phyloP scores from a whole-genome alignment of 164 flowering plant species.

The Berberis vulgaris region DNA sequence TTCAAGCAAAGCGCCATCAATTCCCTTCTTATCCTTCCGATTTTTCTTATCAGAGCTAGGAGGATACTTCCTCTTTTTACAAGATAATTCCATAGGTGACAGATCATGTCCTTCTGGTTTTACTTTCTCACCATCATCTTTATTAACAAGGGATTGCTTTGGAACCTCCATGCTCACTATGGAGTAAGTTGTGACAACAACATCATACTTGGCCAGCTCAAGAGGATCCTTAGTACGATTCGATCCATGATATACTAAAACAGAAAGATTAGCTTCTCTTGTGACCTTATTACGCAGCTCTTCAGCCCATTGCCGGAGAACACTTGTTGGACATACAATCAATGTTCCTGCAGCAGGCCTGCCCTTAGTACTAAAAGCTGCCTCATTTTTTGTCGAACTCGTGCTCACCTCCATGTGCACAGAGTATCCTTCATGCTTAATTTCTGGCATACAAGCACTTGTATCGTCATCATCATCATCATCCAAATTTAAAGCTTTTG shows the following conservation, averaged over 20 bases:
- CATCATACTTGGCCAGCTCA: slow-evolving; percentile 85
- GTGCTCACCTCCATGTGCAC: slow-evolving; percentile 10
- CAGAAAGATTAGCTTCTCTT: slow-evolving; percentile 61
- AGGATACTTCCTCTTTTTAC: slow-evolving; percentile 57
- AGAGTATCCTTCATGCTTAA: slow-evolving; percentile 17
- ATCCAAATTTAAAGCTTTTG: slow-evolving; percentile 60
- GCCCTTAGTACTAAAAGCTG: slow-evolving; percentile 29
- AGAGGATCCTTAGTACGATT: slow-evolving; percentile 70
- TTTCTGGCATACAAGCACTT: slow-evolving; percentile 11
- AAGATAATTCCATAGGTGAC: slow-evolving; percentile 19
- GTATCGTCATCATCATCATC: slow-evolving; percentile 46
- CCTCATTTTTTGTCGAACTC: slow-evolving; percentile 4
- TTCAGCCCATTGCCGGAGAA: slow-evolving; percentile 88
- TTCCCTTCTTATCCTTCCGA: slow-evolving; percentile 37
- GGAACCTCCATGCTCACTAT: slow-evolving; percentile 96
- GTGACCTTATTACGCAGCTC: slow-evolving; percentile 77
- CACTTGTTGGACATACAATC: slow-evolving; percentile 94
- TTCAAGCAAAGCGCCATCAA: slow-evolving; percentile 39
- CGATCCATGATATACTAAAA: slow-evolving; percentile 76
- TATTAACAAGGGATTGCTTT: slow-evolving; percentile 60
- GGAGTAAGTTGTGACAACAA: slow-evolving; percentile 88
- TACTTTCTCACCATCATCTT: slow-evolving; percentile 48
- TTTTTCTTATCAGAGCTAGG: slow-evolving; percentile 33
- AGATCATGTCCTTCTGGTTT: slow-evolving; percentile 16
- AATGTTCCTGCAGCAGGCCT: slow-evolving; percentile 93